A percentile compares a stretch with the other conserved stretches of the same genome.
Evolutionary conservation across 768 basidiomycete genomes (phyloP).

Genomic region (Hortiboletus campestris): DNA sequence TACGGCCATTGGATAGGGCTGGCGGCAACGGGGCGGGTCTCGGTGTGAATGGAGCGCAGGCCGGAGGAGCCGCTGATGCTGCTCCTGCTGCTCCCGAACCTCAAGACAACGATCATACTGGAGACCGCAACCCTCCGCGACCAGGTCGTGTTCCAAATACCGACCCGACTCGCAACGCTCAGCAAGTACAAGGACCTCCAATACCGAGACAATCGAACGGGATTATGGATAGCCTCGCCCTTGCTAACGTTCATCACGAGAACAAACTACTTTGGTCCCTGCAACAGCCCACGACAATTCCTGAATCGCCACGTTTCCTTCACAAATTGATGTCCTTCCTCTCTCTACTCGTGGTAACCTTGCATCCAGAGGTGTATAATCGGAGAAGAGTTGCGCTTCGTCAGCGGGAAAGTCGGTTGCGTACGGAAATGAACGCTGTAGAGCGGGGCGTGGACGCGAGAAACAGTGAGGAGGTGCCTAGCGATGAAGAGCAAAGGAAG

Average conservation of each 20-base stretch:
- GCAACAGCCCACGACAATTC: slow-evolving; percentile 12
- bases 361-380: slow-evolving; percentile 77
- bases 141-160: slow-evolving; percentile 17
- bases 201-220: slow-evolving; percentile 31
- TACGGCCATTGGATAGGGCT: slow-evolving; percentile 38
- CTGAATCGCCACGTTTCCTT: slow-evolving; percentile 44
- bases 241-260: slow-evolving; percentile 56
- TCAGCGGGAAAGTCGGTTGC: slow-evolving; percentile 61
- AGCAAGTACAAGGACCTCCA: slow-evolving; percentile 29
- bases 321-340: slow-evolving; percentile 56
- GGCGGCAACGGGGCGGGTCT: slow-evolving; percentile 21
- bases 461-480: slow-evolving; percentile 31
- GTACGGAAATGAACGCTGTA: slow-evolving; percentile 57
- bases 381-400: slow-evolving; percentile 57
- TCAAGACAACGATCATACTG: slow-evolving; percentile 15
- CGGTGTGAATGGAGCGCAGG: slow-evolving; percentile 22
- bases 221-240: slow-evolving; percentile 52
- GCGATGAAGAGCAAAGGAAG: slow-evolving; percentile 32
- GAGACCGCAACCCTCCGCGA: slow-evolving; percentile 14
- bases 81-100: slow-evolving; percentile 23
- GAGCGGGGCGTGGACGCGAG: slow-evolving; percentile 26
- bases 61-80: slow-evolving; percentile 18
- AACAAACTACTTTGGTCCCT: slow-evolving; percentile 46
- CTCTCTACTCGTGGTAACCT: slow-evolving; percentile 53
- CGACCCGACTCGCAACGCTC: slow-evolving; percentile 12